Evolutionary conservation across 2,329 filamentous ascomycete species (phyloP), one percentile per base, ranked within the genome.

Genomic region (Dryadomyces quercus-mongolicae): DNA sequence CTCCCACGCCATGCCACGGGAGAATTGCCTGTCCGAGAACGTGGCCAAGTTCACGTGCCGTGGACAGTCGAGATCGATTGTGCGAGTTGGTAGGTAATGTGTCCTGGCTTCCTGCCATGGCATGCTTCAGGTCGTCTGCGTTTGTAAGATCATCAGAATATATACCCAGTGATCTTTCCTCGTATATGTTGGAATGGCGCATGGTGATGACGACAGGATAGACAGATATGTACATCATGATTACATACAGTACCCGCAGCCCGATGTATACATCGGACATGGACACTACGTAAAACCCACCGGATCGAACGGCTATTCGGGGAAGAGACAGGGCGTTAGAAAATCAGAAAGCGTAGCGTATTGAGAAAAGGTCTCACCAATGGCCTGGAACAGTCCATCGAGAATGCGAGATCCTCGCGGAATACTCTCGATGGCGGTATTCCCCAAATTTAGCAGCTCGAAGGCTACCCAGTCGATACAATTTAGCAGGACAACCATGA

Each of bases 101-200:
- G 15, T 51, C 21, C 18, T 40, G n/a, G 25, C 49, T 18, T 20
- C 49, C 45, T 18, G 34, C 15, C 53, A 21, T 42, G 42, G 18
- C 48, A 3, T 16, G 16, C 6, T 38, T 15, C 6, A 21, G 16
- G 7, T 18, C 52, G 21, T 34, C 34, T 2, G 45, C 34, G 21
- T 43, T 38, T n/a, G 56, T 56, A 1, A 48, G 25, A 20, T 67
- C 67, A 22, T 71, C 68, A 45, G 67, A 67, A 56, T 82, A 80
- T 36, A 84, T 76, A 0, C 82, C 82, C 1, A 87, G 70, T 0
- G 79, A 82, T 7, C 81, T 73, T 61, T 88, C 83, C 63, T 87
- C 84, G 62, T 88, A 88, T 34, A 85, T 79, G 62, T 87, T 87
- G 43, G 82, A 84, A 63, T 83, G 80, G 31, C 84, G 77, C 67